These are phyloP conservation scores for Fusarium robinianum DNA, from an alignment of 2,329 filamentous ascomycete genomes.

Conservation along the genomic window DNA sequence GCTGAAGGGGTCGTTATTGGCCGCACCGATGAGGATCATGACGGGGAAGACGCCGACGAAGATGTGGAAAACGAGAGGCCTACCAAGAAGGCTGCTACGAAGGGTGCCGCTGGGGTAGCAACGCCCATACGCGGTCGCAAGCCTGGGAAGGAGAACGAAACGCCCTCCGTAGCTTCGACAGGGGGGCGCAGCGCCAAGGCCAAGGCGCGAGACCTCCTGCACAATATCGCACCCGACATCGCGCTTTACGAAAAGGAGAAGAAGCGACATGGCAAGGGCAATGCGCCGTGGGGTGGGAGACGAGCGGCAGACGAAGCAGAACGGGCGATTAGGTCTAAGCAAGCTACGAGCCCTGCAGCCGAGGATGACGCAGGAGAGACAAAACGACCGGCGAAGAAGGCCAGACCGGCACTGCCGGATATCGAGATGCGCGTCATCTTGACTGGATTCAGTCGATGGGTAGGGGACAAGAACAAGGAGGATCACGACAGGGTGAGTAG, in stretches of 20 bases:
- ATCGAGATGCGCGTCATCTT: conserved; percentile 77
- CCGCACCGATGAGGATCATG: conserved; percentile 44
- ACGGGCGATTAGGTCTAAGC: conserved; percentile 53
- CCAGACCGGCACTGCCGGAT: conserved; percentile 62
- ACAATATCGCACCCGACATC: conserved; percentile 81
- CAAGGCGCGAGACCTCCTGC: conserved; percentile 76
- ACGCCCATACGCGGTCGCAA: conserved; percentile 51
- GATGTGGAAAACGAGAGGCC: conserved; percentile 41
- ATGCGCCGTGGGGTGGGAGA: conserved; percentile 64
- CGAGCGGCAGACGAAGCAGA: conserved; percentile 64
- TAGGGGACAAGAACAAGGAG: conserved; percentile 72
- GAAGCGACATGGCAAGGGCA: conserved; percentile 66
- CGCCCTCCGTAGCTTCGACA: conserved; percentile 68
- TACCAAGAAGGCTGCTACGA: conserved; percentile 34
- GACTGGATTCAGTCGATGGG: conserved; percentile 85
- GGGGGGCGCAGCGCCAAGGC: conserved; percentile 87
- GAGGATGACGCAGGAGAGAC: conserved; percentile 51
- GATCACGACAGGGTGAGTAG: conserved; percentile 75
- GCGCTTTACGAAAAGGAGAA: conserved; percentile 90
- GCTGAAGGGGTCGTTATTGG: conserved; percentile 54
- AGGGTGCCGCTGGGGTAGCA: conserved; percentile 31
- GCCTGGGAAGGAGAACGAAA: conserved; percentile 79
- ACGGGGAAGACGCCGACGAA: conserved; percentile 52
- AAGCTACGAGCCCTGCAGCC: conserved; percentile 52
- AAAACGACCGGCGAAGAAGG: conserved; percentile 63